A percentile compares a stretch with the other conserved stretches of the same genome.
Evolutionary conservation across 1,284 basidiomycete genomes (phyloP).

Genomic region (Microbotryum violaceum): DNA sequence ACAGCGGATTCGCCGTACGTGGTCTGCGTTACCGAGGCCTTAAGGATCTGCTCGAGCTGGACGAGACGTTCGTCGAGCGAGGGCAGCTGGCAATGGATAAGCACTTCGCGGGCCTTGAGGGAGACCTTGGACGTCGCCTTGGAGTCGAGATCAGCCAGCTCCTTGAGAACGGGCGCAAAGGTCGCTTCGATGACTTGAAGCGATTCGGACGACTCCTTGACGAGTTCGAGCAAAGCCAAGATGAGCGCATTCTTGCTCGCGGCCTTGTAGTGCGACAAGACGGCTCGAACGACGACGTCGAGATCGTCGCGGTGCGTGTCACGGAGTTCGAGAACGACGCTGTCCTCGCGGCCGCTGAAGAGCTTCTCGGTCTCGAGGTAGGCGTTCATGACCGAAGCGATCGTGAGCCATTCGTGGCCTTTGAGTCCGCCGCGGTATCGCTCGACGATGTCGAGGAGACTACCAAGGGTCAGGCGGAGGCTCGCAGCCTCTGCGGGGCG

Average conservation of each 20-base stretch:
- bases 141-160: constrained; percentile 75
- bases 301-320: constrained; percentile 88
- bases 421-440: constrained; percentile 76
- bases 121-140: constrained; percentile 84
- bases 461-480: constrained; percentile 63
- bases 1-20: constrained; percentile 81
- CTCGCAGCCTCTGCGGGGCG: constrained; percentile 67
- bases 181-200: constrained; percentile 50
- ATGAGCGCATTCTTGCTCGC: constrained; percentile 87
- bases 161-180: constrained; percentile 64
- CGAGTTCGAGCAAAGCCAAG: constrained; percentile 74
- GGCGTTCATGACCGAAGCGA: constrained; percentile 62
- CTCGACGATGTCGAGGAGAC: constrained; percentile 66
- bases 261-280: constrained; percentile 92
- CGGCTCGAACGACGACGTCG: constrained; percentile 77
- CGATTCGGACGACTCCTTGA: constrained; percentile 56
- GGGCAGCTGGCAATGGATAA: constrained; percentile 92
- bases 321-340: constrained; percentile 79
- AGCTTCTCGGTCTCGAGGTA: constrained; percentile 83
- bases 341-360: constrained; percentile 84
- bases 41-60: constrained; percentile 93
- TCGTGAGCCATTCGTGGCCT: constrained; percentile 70
- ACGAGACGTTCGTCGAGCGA: constrained; percentile 87
- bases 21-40: constrained; percentile 72
- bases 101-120: constrained; percentile 93